These are phyloP conservation scores for Physaria fendleri DNA, from an alignment of 345 rosid genomes.

Conservation along the genomic window DNA sequence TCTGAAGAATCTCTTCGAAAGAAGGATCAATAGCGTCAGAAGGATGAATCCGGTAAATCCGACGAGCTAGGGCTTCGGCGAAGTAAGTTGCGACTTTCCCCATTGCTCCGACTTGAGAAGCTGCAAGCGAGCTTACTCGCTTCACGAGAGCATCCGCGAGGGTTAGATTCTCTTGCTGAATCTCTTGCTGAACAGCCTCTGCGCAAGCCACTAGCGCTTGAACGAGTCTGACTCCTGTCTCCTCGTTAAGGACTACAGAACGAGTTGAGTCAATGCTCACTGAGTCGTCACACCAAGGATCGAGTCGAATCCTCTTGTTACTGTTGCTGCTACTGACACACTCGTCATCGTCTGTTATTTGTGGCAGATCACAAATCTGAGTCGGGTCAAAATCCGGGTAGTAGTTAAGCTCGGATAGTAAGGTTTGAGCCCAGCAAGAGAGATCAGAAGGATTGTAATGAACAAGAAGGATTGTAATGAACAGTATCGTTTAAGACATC, in stretches of 20 bases:
- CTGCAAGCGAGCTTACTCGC: conserved; percentile 41
- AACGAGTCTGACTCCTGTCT: conserved; percentile 68
- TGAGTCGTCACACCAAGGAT: conserved; percentile 1
- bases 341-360: conserved; percentile 35
- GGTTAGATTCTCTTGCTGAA: conserved; percentile 48
- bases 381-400: conserved; percentile 22
- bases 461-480: no score
- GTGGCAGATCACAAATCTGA: conserved; percentile 39
- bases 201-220: conserved; percentile 73
- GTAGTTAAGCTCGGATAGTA: conserved; percentile 53
- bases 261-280: conserved; percentile 32
- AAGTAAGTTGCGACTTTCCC: conserved; percentile 79
- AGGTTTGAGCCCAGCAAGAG: conserved; percentile 54
- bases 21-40: conserved; percentile 20
- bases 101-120: conserved; percentile 41
- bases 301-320: conserved; percentile 38
- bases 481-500: no score
- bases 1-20: conserved; percentile 48
- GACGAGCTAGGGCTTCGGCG: conserved; percentile 59
- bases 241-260: conserved; percentile 52
- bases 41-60: conserved; percentile 25
- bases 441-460: conserved; percentile 85
- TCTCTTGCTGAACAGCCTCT: conserved; percentile 60
- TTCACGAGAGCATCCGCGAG: conserved; percentile 59
- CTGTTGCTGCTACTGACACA: conserved; percentile 7